Percentiles rank a stretch among this genome's conserved stretches.
Conservation (phyloP, 2,329 filamentous ascomycete species). For the Pseudocercospora fijiensis region DNA sequence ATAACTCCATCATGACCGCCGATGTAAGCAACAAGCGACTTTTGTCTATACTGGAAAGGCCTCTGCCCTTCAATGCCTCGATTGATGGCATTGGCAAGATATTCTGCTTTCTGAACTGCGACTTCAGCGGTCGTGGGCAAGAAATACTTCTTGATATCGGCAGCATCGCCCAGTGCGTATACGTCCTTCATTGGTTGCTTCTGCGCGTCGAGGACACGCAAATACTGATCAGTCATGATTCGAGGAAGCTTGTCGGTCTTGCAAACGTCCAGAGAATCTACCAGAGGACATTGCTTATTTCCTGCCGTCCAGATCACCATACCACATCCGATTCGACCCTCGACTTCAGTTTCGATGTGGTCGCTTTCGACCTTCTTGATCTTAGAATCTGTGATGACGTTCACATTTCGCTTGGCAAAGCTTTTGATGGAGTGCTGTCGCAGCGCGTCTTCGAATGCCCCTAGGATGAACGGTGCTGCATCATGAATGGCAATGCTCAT, state of each 20-base stretch:
- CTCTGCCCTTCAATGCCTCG: constrained; percentile 12
- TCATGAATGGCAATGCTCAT: constrained; percentile 47
- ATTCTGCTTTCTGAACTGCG: constrained; percentile 42
- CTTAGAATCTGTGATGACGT: constrained; percentile 41
- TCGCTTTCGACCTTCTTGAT: constrained; percentile 40
- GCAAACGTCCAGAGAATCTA: constrained; percentile 37
- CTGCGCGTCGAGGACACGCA: constrained; percentile 35
- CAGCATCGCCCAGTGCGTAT: constrained; percentile 41
- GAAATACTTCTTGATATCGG: constrained; percentile 40
- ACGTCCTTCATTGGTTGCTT: constrained; percentile 32
- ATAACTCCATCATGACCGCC: constrained; percentile 46
- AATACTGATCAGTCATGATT: constrained; percentile 39
- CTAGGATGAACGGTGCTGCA: constrained; percentile 29
- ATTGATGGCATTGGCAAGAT: constrained; percentile 36
- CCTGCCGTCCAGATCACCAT: constrained; percentile 44
- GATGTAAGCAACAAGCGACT: constrained; percentile 44
- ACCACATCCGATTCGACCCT: constrained; percentile 41
- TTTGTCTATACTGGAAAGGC: constrained; percentile 44
- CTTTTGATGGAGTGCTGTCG: constrained; percentile 45
- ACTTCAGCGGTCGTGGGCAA: constrained; percentile 42
- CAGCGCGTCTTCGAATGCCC: constrained; percentile 43
- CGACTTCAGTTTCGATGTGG: constrained; percentile 39
- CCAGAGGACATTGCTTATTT: constrained; percentile 38
- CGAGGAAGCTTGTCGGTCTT: constrained; percentile 38
- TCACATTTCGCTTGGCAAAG: constrained; percentile 41